Evolutionary conservation across 2,329 filamentous ascomycete genomes (phyloP).

Genomic region (Hansfordia pulvinata): DNA sequence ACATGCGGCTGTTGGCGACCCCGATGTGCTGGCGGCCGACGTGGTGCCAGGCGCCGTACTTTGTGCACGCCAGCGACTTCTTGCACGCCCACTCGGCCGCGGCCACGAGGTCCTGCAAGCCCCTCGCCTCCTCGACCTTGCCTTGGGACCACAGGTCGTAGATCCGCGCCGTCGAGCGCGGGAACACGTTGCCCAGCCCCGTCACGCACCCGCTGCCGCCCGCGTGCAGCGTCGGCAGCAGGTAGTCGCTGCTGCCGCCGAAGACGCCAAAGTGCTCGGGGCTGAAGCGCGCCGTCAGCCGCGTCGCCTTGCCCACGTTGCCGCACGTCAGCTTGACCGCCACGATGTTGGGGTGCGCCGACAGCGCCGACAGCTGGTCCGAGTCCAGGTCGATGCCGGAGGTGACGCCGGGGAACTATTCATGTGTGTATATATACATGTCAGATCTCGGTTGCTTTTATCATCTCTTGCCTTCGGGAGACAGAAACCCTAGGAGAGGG

Average conservation of each 20-base stretch:
- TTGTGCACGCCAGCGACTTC: slow-evolving; percentile 30
- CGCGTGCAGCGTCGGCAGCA: slow-evolving; percentile 23
- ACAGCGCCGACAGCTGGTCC: slow-evolving; percentile 9
- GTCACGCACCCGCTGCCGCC: slow-evolving; percentile 28
- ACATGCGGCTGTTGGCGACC: slow-evolving; percentile 18
- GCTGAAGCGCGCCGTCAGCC: slow-evolving; percentile 18
- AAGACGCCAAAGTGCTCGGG: slow-evolving; percentile 26
- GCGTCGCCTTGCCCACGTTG: slow-evolving; percentile 14
- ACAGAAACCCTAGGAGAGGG: slow-evolving; percentile 6
- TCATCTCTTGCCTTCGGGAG: too few relatives aligned
- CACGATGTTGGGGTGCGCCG: slow-evolving; percentile 13
- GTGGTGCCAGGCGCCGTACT: slow-evolving; percentile 29
- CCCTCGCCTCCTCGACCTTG: slow-evolving; percentile 20
- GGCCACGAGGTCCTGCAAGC: slow-evolving; percentile 26
- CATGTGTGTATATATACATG: neutral
- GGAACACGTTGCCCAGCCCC: slow-evolving; percentile 32
- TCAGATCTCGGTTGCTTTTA: slow-evolving; percentile 5
- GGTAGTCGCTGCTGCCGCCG: slow-evolving; percentile 28
- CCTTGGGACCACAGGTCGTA: slow-evolving; percentile 26
- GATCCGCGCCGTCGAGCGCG: slow-evolving; percentile 22
- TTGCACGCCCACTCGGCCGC: slow-evolving; percentile 36
- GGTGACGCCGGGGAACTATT: slow-evolving; percentile 18
- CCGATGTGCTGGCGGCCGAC: slow-evolving; percentile 21
- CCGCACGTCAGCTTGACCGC: slow-evolving; percentile 14
- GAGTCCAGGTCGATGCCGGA: slow-evolving; percentile 17